phyloP scores from a whole-genome alignment of 352 stramenopile species.

The Sclerospora graminicola region DNA sequence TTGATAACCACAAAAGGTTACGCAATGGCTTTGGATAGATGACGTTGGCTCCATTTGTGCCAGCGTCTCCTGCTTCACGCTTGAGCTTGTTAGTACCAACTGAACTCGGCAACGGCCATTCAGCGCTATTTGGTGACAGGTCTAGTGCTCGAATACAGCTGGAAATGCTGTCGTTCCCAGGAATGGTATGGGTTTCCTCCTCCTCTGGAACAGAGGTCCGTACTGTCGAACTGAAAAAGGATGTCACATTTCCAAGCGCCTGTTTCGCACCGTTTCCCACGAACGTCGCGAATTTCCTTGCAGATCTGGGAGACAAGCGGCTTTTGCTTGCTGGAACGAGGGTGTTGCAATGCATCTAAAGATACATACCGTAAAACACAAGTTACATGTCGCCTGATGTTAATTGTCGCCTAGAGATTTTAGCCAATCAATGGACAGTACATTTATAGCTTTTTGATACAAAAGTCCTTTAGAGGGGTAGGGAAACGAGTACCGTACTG shows the following conservation, averaged over 20 bases:
- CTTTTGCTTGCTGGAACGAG: conserved; percentile 2
- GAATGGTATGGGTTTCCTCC: conserved; percentile 1
- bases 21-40: background rate
- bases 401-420: too few species aligned
- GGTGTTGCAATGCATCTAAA: conserved; percentile 3
- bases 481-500: too few species aligned
- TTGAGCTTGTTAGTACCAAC: conserved; percentile 1
- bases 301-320: conserved; percentile 1
- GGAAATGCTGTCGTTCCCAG: conserved; percentile 1
- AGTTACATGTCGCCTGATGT: too few species aligned
- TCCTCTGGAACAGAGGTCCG: conserved; percentile 13
- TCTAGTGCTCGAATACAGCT: conserved; percentile 6
- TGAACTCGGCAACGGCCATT: background rate
- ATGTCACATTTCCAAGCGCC: conserved; percentile 9
- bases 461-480: too few species aligned
- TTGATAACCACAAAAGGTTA: background rate
- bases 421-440: too few species aligned
- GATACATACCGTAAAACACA: too few species aligned
- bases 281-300: background rate
- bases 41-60: conserved; percentile 1
- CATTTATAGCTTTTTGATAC: too few species aligned
- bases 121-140: conserved; percentile 8
- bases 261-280: conserved; percentile 9
- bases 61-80: background rate
- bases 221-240: conserved; percentile 13